Evolutionary conservation across 179 eudicot genomes (phyloP), one percentile per base, ranked within the genome.

Genomic region (Gypsophila paniculata): DNA sequence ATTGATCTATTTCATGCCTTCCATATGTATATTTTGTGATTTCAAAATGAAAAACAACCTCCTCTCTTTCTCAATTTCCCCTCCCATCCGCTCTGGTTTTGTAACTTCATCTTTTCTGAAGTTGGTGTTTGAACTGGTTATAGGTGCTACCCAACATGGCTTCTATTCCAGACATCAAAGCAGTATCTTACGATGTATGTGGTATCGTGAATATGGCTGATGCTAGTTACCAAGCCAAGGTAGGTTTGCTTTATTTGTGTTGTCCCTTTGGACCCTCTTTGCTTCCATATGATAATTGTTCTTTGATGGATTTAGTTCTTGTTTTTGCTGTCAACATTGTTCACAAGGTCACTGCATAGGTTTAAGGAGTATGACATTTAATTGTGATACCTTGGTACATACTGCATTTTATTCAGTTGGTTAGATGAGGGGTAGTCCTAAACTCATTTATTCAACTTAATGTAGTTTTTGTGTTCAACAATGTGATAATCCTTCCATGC

Each of bases 61-160:
- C 21, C 3, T 53, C 59, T 36, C 23, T 2, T 26, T 12, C 52
- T 4, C 17, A 44, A 3, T 44, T 65, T 42, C 48, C 6, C n/a
- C 49, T 38, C 49, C 18, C 17, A 10, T 54, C 62, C 63, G 54
- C 15, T 64, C n/a, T 71, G 12, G 61, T 46, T 67, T 53, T 61
- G 29, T 69, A 34, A 46, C 69, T 38, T 69, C 46, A 59, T 52
- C 69, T 65, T 49, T 67, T 70, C 44, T 76, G 14, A 34, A 26
- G 34, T 44, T 49, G 34, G 66, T 38, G 11, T 38, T 71, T 4
- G 12, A 42, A 8, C 75, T 68, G 14, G 32, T 72, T 49, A 71
- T 72, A 95, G 98, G 98, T 95, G 76, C 79, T 95, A 66, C 99
- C 99, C 76, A 95, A 92, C 82, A 95, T 88, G 99, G 96, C 98